phyloP scores from a whole-genome alignment of 2,329 filamentous ascomycete species.

The Stachybotrys chlorohalonatus region DNA sequence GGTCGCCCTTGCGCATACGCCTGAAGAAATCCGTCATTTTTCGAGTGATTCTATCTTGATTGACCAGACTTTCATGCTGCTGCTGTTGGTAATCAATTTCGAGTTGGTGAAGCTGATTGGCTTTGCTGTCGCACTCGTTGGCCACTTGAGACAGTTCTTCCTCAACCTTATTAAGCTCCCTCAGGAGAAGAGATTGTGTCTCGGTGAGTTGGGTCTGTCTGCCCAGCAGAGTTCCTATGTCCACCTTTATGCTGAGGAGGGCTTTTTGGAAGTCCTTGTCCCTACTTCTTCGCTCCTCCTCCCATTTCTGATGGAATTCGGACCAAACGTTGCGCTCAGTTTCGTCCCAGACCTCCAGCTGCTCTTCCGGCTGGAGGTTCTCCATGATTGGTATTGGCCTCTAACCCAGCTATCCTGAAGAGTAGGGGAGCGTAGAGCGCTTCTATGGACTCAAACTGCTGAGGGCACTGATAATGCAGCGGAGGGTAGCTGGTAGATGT shows the following conservation, averaged over 20 bases:
- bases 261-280: conserved; percentile 15
- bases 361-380: conserved; percentile 19
- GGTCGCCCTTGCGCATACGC: conserved; percentile 9
- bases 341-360: conserved; percentile 24
- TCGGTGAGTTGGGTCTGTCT: conserved; percentile 17
- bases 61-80: conserved; percentile 17
- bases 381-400: conserved; percentile 14
- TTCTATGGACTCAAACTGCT: too few species aligned
- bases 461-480: too few species aligned
- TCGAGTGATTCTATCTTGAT: conserved; percentile 14
- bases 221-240: conserved; percentile 18
- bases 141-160: conserved; percentile 23
- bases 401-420: conserved; percentile 1
- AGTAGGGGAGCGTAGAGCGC: too few species aligned
- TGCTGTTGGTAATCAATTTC: conserved; percentile 20
- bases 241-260: conserved; percentile 15
- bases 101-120: conserved; percentile 21
- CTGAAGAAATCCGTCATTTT: conserved; percentile 23
- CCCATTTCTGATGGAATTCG: conserved; percentile 14
- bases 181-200: conserved; percentile 16
- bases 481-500: too few species aligned
- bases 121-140: conserved; percentile 20
- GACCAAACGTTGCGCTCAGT: conserved; percentile 26
- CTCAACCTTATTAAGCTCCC: conserved; percentile 25
- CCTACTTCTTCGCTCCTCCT: conserved; percentile 10